Base-by-base conservation (phyloP, 257 asterid genomes). In the Gentiana dahurica region DNA sequence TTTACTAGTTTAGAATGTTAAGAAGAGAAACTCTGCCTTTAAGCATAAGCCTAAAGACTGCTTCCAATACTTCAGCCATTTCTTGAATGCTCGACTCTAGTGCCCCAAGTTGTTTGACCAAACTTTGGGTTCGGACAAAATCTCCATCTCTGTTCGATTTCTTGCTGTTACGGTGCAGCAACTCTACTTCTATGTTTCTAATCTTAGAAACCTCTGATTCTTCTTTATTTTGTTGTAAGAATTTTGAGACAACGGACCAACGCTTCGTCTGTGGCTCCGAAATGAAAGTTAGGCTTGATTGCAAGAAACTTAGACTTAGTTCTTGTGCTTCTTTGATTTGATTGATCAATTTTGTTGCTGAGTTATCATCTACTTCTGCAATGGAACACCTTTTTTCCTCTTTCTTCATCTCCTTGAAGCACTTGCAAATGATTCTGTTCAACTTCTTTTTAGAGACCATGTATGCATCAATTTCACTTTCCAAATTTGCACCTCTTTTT, bases 221-320 rank as follows among this genome's bases (percentile, higher is more conserved):
- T 15, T 53, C 10, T 36, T 47, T 64, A 24, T 24, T 24, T 5
- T 68, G 45, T 52, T 47, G 59, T 34, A 65, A 34, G n/a, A 71
- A 12, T 51, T 73, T 77, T 9, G 71, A 65, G 55, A 75, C 66
- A 48, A 76, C 52, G 0, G 72, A 60, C 80, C 77, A 71, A 49
- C 47, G 3, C 45, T 32, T 58, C 32, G 43, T 38, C 43, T 38
- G 56, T 35, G 36, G 8, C n/a, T 65, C 55, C 1, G 66, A 63
- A 6, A 70, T 13, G 34, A 58, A 37, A 1, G 63, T 47, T 46
- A 75, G 12, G 52, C 13, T 12, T 3, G 62, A 64, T 57, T 56
- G 68, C 49, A 74, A 45, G 33, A 32, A 54, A 1, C 43, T 36
- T 8, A 63, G 49, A 36, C 41, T 68, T 37, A 57, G 45, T 39